Percentiles rank a stretch among this genome's conserved stretches.
Conservation (phyloP, 805 yeast genomes). For the Yarrowia bubula region DNA sequence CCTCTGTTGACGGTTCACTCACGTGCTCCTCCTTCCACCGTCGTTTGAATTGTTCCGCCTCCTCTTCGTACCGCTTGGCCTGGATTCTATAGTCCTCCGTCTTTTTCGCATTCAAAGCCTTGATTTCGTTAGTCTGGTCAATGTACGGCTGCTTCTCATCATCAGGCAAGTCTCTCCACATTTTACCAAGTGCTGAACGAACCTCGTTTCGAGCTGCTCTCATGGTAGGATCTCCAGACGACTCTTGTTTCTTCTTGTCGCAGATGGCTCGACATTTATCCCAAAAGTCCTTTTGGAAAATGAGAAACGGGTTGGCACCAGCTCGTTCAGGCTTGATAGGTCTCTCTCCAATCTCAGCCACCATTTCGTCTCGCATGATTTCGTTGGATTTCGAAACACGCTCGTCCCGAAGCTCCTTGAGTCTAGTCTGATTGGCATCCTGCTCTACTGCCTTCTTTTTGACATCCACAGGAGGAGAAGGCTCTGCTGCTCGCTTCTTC, state of each 20-base stretch:
- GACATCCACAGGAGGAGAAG: slow-evolving; percentile 10
- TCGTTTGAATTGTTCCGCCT: slow-evolving; percentile 41
- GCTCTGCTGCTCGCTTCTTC: slow-evolving; percentile 15
- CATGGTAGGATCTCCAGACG: slow-evolving; percentile 37
- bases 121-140: slow-evolving; percentile 39
- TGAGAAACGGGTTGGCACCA: slow-evolving; percentile 44
- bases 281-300: slow-evolving; percentile 46
- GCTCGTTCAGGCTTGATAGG: slow-evolving; percentile 43
- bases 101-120: slow-evolving; percentile 39
- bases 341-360: slow-evolving; percentile 41
- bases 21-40: slow-evolving; percentile 43
- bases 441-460: slow-evolving; percentile 17
- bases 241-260: slow-evolving; percentile 38
- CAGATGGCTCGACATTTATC: slow-evolving; percentile 42
- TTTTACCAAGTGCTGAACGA: slow-evolving; percentile 42
- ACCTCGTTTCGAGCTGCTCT: slow-evolving; percentile 43
- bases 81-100: slow-evolving; percentile 39
- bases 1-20: slow-evolving; percentile 36
- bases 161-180: slow-evolving; percentile 44
- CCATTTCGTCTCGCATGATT: slow-evolving; percentile 39
- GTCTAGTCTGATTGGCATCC: slow-evolving; percentile 32
- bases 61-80: slow-evolving; percentile 40
- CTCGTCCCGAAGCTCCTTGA: slow-evolving; percentile 35
- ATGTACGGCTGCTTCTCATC: slow-evolving; percentile 41
- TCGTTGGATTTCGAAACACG: slow-evolving; percentile 38